A percentile compares a stretch with the other conserved stretches of the same genome.
Conservation (phyloP, 192 early-diverging fungal genomes). For the Martensiomyces pterosporus region DNA sequence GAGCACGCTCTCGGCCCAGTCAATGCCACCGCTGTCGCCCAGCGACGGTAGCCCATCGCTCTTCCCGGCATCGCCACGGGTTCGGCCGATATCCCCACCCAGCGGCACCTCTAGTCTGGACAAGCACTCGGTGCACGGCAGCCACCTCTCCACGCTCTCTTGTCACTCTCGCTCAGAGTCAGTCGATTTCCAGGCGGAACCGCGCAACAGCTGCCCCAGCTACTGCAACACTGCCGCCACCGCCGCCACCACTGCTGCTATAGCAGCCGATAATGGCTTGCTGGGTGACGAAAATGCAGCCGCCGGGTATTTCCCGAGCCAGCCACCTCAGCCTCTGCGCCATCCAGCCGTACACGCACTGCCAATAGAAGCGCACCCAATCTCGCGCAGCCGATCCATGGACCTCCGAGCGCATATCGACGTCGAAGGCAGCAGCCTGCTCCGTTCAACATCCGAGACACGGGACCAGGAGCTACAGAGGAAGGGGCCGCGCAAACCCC, state of each 20-base stretch:
- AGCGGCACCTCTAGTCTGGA: too few relatives aligned
- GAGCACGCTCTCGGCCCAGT: slow-evolving; percentile 7
- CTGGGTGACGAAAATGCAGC: background rate
- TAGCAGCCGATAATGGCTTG: background rate
- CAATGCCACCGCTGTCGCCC: slow-evolving; percentile 7
- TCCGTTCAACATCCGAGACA: background rate
- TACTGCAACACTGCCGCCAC: background rate
- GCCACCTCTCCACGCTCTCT: too few relatives aligned
- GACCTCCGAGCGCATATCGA: slow-evolving; percentile 19
- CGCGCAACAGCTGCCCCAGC: too few relatives aligned
- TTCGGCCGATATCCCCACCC: too few relatives aligned
- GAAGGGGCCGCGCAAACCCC: background rate
- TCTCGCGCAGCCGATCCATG: slow-evolving; percentile 44
- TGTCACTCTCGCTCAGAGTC: too few relatives aligned
- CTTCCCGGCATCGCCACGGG: background rate
- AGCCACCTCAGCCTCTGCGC: background rate
- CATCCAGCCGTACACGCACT: slow-evolving; percentile 6
- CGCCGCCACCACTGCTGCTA: background rate
- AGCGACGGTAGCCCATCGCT: too few relatives aligned
- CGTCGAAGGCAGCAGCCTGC: background rate
- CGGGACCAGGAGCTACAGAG: background rate
- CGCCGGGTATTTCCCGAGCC: background rate
- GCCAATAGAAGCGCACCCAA: slow-evolving; percentile 8
- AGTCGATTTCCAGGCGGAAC: too few relatives aligned
- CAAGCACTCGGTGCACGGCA: too few relatives aligned